Base-by-base conservation (phyloP, 2,329 filamentous ascomycete species). In the Apiospora phragmitis region DNA sequence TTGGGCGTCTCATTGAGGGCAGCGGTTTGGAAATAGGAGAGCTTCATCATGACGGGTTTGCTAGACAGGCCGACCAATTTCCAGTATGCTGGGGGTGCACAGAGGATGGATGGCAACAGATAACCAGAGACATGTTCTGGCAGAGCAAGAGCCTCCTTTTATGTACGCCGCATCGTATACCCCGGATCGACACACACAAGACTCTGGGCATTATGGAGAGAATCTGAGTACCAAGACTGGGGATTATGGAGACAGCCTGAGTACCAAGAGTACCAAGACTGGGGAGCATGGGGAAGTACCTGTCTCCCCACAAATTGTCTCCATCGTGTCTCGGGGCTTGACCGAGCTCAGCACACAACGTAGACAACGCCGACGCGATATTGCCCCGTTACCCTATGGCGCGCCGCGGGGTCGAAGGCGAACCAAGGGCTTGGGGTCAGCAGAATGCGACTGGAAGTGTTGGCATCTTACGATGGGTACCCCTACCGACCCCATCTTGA, bases 1-100 rank as follows among this genome's bases (percentile, higher is more conserved):
- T 84, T 85, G 29, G 66, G 66, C 66, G 43, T 68, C 66, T 68
- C 66, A 35, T 45, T 35, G 66, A 68, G 42, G 3, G 42, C 66
- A 11, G 41, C 42, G 5, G 66, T 45, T 8, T 47, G 66, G 9
- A 68, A 68, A 38, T 45, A 68, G 26, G 66, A 38, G 18, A 68
- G 32, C 21, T 51, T 68, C 42, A 68, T 67, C 65, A 45, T 67
- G 65, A 32, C n/a, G 38, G 35, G 7, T 45, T 29, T 45, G 65
- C 21, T 43, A 4, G 2, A 14, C 62, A 66, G 24, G 21, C 35
- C 14, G 24, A 26, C 41, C 24, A 29, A 66, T 8, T 26, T 66
- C 11, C 14, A 12, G 35, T 18, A 16, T 24, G 35, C n/a, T 26
- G 21, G 18, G n/a, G 21, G 14, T 29, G n/a, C 38, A 67, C n/a